Evolutionary conservation across 805 yeast genomes (phyloP).

Genomic region (Nakazawaea populi): DNA sequence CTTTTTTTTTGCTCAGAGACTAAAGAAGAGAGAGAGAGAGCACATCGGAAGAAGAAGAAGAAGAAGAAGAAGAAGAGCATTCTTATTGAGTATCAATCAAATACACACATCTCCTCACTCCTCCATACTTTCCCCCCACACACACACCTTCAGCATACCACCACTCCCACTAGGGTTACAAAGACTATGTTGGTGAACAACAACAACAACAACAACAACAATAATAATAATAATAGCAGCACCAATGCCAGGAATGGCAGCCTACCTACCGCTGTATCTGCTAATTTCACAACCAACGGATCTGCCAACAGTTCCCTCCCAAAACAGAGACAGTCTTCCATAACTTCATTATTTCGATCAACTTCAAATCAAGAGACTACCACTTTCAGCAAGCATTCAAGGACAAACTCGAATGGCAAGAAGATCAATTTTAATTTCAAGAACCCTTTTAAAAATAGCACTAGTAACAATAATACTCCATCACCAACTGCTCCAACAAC

Average conservation of each 20-base stretch:
- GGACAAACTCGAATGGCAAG: slow-evolving; percentile 4
- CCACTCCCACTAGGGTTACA: too few species aligned
- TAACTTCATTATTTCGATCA: slow-evolving; percentile 7
- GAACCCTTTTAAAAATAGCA: slow-evolving; percentile 6
- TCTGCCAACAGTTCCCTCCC: neutral
- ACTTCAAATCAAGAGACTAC: slow-evolving; percentile 1
- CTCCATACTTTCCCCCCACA: too few species aligned
- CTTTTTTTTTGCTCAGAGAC: neutral
- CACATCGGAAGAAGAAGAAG: neutral
- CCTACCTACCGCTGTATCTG: neutral
- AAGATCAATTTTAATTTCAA: slow-evolving; percentile 8
- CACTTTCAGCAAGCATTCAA: neutral
- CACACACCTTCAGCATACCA: too few species aligned
- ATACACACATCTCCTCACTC: too few species aligned
- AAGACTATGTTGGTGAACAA: slow-evolving; percentile 13
- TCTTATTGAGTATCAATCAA: too few species aligned
- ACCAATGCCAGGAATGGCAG: neutral
- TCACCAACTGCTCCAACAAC: neutral
- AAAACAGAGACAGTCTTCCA: slow-evolving; percentile 5
- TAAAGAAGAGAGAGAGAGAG: neutral
- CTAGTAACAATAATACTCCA: neutral
- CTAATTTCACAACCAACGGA: neutral
- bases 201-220: neutral
- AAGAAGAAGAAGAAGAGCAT: too few species aligned
- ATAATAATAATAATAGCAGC: neutral